phyloP scores from a whole-genome alignment of 2,329 filamentous ascomycete genomes.

The Eutypa lata region DNA sequence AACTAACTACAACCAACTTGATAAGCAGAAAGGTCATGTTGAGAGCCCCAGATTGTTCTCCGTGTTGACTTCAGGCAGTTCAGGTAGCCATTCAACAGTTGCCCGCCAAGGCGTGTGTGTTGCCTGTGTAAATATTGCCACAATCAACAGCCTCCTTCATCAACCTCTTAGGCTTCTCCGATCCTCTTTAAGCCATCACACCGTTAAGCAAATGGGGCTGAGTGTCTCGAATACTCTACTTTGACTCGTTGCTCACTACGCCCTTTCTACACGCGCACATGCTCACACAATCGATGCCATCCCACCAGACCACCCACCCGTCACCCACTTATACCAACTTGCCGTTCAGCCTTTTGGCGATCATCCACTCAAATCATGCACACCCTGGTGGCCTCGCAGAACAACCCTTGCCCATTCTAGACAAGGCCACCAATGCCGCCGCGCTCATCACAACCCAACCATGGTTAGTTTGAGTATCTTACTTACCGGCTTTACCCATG shows the following conservation, averaged over 20 bases:
- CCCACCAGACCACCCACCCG: background rate
- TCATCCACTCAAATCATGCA: conserved; percentile 1
- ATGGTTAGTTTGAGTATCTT: background rate
- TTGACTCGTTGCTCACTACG: background rate
- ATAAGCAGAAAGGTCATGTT: too few species aligned
- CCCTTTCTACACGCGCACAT: background rate
- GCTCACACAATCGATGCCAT: background rate
- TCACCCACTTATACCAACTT: background rate
- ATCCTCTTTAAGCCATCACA: background rate
- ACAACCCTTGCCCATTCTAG: background rate
- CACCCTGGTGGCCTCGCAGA: background rate
- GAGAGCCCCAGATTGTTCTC: too few species aligned
- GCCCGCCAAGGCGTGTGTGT: too few species aligned
- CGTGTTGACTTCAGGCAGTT: too few species aligned
- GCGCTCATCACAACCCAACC: background rate
- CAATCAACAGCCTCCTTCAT: background rate
- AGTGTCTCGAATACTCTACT: background rate
- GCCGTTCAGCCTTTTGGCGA: background rate
- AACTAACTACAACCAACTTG: too few species aligned
- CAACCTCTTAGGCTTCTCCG: background rate
- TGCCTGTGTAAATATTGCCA: background rate
- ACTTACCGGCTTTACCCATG: background rate
- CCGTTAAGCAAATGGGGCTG: background rate
- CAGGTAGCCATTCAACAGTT: too few species aligned
- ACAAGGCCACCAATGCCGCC: background rate